Evolutionary conservation across 306 rosid genomes (phyloP).

Genomic region (Quillaja saponaria): DNA sequence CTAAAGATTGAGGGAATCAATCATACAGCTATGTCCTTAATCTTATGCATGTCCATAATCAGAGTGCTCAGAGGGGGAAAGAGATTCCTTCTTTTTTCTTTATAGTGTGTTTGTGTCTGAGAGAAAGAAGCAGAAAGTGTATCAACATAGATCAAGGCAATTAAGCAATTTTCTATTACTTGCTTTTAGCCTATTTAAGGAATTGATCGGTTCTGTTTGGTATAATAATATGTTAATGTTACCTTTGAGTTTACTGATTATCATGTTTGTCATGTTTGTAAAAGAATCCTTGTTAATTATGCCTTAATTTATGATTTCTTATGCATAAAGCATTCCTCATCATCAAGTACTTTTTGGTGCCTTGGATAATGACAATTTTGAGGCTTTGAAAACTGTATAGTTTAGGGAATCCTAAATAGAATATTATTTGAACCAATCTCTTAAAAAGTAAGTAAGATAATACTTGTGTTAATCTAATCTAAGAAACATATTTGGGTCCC

Average conservation of each 20-base stretch:
- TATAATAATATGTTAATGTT: conserved; percentile 18
- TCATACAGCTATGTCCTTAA: conserved; percentile 18
- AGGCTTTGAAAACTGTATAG: conserved; percentile 7
- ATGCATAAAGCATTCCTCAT: conserved; percentile 28
- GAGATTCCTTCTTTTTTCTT: conserved; percentile 17
- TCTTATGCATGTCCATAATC: neutral
- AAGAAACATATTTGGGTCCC: conserved; percentile 22
- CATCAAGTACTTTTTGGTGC: conserved; percentile 19
- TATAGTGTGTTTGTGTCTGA: conserved; percentile 48
- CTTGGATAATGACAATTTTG: conserved; percentile 16
- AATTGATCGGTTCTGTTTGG: conserved; percentile 33
- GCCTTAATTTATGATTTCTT: conserved; percentile 37
- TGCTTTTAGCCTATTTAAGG: conserved; percentile 25
- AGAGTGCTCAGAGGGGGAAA: conserved; percentile 1
- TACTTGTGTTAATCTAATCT: conserved; percentile 6
- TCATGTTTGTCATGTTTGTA: conserved; percentile 35
- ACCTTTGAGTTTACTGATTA: neutral
- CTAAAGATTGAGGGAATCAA: conserved; percentile 27
- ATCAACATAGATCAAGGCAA: conserved; percentile 33
- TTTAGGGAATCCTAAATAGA: conserved; percentile 31
- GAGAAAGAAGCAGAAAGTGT: conserved; percentile 84
- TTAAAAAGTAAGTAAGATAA: neutral
- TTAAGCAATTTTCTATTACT: conserved; percentile 43
- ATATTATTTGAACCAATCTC: conserved; percentile 16
- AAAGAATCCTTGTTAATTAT: conserved; percentile 31